A percentile compares a stretch with the other conserved stretches of the same genome.
These are phyloP conservation scores for Haberlea rhodopensis DNA, from an alignment of 257 asterid genomes.

Conservation along the genomic window DNA sequence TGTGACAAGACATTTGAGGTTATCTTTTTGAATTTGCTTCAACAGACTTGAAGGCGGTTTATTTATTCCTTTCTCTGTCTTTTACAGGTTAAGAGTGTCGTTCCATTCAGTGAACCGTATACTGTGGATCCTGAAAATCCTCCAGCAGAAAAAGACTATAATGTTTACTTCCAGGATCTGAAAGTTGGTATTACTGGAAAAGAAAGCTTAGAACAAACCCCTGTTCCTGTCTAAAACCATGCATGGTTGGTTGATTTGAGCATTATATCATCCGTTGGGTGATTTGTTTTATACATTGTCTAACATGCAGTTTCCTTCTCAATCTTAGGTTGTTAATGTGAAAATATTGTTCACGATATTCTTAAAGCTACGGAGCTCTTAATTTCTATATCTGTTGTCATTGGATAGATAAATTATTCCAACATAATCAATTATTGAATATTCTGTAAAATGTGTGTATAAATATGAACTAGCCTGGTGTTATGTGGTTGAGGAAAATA, in stretches of 20 bases:
- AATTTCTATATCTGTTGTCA: background rate
- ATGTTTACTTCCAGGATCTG: slow-evolving; percentile 61
- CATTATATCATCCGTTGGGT: background rate
- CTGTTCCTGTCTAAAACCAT: slow-evolving; percentile 50
- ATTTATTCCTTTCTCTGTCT: background rate
- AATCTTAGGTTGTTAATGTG: slow-evolving; percentile 3
- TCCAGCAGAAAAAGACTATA: slow-evolving; percentile 86
- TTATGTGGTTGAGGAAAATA: too few relatives aligned
- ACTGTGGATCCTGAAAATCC: slow-evolving; percentile 95
- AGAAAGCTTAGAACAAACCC: slow-evolving; percentile 72
- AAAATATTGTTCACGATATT: background rate
- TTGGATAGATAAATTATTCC: background rate
- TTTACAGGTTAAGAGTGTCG: slow-evolving; percentile 79
- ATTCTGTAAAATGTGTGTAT: background rate
- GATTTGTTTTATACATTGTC: background rate
- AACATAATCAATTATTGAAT: background rate
- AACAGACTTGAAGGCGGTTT: slow-evolving; percentile 3
- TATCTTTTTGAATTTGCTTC: background rate
- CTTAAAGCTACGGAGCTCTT: background rate
- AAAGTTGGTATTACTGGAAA: slow-evolving; percentile 93
- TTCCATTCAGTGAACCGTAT: slow-evolving; percentile 88
- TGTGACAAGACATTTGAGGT: slow-evolving; percentile 95
- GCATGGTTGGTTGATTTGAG: slow-evolving; percentile 27
- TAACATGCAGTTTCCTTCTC: slow-evolving; percentile 4
- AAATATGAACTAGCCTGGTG: background rate